Conservation (phyloP, 2,329 filamentous ascomycete species). For the Aspergillus sp. region DNA sequence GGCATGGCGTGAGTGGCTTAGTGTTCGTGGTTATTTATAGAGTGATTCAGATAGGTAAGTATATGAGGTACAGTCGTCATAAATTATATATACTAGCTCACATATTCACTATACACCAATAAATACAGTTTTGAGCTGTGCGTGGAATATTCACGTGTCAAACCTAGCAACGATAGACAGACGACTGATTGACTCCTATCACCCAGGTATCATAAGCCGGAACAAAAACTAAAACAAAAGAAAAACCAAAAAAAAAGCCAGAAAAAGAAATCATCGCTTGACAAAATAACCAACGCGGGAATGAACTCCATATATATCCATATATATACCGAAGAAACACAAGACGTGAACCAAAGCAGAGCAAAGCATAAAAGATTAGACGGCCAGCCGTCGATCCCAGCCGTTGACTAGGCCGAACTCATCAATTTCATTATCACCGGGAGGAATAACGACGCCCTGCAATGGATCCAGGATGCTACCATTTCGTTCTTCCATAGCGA, state of each 20-base stretch:
- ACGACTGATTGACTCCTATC: constrained; percentile 1
- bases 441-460: constrained; percentile 38
- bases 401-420: constrained; percentile 33
- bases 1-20: too few relatives aligned
- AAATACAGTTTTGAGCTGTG: not conserved
- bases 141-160: not conserved
- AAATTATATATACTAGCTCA: not conserved
- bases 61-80: not conserved
- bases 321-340: not conserved
- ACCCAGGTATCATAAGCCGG: constrained; percentile 11
- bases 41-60: not conserved
- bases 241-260: not conserved
- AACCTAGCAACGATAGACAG: not conserved
- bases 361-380: constrained; percentile 12
- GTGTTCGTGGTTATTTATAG: not conserved
- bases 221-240: not conserved
- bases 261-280: constrained; percentile 2
- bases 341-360: not conserved
- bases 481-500: constrained; percentile 31
- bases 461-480: constrained; percentile 34
- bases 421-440: constrained; percentile 33
- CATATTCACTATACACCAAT: not conserved
- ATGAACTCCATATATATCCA: not conserved
- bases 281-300: not conserved
- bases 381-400: constrained; percentile 33